Base-by-base conservation (phyloP, 805 yeast species). In the Pichia cabralensis region DNA sequence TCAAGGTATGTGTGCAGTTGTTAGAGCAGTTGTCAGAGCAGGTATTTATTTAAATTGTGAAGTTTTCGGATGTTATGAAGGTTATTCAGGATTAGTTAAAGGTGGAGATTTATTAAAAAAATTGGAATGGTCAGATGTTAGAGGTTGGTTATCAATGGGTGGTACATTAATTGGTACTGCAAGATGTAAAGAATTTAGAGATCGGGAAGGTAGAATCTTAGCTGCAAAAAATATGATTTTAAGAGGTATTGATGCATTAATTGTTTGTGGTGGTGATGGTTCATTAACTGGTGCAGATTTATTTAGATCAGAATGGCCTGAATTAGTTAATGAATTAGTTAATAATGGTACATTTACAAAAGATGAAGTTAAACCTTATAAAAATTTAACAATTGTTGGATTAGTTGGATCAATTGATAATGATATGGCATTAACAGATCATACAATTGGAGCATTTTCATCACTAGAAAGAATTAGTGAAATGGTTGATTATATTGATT, bases 261-360 rank as follows among this genome's bases (percentile, higher is more conserved):
- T 92, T 42, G 96, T 92, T 12, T 84, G 96, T 63, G 98, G 98
- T 52, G 98, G 98, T 64, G 98, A 92, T 59, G 98, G 98, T 33
- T 88, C 97, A 1, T 68, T 92, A 42, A 92, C 98, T 1, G 98
- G 98, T 52, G 98, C 98, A 11, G 97, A 92, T 58, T 62, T 81
- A 45, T 86, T 92, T 68, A 75, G 98, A 56, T 58, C 74, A 22
- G 98, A 92, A 59, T 92, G 98, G 98, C 95, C 96, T 3, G 69
- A 80, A 7, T 69, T 92, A 45, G 69, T 92, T 24, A 63, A 69
- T 35, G 96, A 92, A 53, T 70, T 92, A 38, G 68, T 68, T 18
- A 55, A 59, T 3, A 69, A 61, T 5, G 72, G 73, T 8, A 65
- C 65, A 36, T 65, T 89, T 39, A 66, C 89, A 6, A 47, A 58